Evolutionary conservation across 2,329 filamentous ascomycete species (phyloP).

Genomic region (Lecanicillium sp.): DNA sequence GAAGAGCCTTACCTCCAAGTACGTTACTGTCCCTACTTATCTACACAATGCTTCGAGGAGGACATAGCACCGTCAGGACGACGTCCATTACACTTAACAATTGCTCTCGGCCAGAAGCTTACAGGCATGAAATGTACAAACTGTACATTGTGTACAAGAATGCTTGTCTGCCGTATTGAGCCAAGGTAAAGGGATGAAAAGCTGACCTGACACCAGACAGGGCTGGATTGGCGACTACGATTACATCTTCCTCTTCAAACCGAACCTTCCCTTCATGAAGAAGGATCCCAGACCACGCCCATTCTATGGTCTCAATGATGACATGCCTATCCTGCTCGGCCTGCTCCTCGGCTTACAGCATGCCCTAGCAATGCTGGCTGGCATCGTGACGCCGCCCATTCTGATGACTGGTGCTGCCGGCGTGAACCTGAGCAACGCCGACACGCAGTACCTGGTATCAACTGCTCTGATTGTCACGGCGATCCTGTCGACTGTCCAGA

Average conservation of each 20-base stretch:
- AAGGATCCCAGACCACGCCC: constrained; percentile 45
- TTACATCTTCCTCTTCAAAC: constrained; percentile 79
- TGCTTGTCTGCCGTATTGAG: no score
- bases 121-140: background rate
- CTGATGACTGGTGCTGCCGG: constrained; percentile 56
- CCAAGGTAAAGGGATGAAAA: no score
- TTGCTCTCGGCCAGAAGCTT: background rate
- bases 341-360: constrained; percentile 62
- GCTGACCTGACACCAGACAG: constrained; percentile 42
- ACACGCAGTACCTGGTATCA: constrained; percentile 71
- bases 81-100: no score
- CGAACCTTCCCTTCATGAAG: constrained; percentile 71
- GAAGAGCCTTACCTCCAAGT: background rate
- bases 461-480: constrained; percentile 72
- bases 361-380: constrained; percentile 66
- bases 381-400: constrained; percentile 70
- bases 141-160: no score
- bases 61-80: no score
- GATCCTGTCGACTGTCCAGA: constrained; percentile 65
- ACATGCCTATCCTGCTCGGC: constrained; percentile 57
- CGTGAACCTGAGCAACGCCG: constrained; percentile 50
- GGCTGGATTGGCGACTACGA: constrained; percentile 82
- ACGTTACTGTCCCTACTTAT: no score
- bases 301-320: constrained; percentile 69
- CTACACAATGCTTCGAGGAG: no score